Conservation (phyloP, 2,329 filamentous ascomycete species). For the Sporothrix protearum region DNA sequence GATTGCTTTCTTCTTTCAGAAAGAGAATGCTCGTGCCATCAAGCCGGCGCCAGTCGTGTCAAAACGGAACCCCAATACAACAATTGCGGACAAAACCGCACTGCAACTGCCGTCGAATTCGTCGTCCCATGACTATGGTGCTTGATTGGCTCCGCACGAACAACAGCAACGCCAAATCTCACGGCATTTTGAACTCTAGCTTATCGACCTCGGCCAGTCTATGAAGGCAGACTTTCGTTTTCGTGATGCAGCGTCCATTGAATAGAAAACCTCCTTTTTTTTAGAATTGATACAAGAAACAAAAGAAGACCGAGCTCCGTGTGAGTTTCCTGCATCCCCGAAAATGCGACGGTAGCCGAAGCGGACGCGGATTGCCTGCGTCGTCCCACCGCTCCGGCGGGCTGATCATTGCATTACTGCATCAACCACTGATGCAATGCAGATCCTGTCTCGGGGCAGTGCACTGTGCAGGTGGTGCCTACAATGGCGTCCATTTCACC, state of each 20-base stretch:
- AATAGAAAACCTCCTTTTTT: not conserved
- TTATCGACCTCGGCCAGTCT: not conserved
- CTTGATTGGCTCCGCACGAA: not conserved
- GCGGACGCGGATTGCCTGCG: not conserved
- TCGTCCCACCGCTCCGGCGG: not conserved
- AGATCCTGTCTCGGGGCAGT: not conserved
- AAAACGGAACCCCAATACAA: not conserved
- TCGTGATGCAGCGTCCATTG: not conserved
- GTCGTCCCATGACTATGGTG: not conserved
- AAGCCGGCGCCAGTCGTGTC: not conserved
- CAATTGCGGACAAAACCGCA: not conserved
- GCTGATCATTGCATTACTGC: not conserved
- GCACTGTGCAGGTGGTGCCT: conserved; percentile 3
- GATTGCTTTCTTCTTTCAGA: not conserved
- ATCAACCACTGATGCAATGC: not conserved
- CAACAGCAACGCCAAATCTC: not conserved
- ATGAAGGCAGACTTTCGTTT: not conserved
- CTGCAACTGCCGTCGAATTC: not conserved
- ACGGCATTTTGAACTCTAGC: not conserved
- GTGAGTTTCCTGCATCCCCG: not conserved
- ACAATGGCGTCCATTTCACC: not conserved
- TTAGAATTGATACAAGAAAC: not conserved
- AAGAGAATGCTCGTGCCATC: not conserved
- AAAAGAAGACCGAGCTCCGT: not conserved
- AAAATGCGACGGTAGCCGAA: not conserved